Conservation (phyloP, 2,329 filamentous ascomycete species). For the Amauroascus niger region DNA sequence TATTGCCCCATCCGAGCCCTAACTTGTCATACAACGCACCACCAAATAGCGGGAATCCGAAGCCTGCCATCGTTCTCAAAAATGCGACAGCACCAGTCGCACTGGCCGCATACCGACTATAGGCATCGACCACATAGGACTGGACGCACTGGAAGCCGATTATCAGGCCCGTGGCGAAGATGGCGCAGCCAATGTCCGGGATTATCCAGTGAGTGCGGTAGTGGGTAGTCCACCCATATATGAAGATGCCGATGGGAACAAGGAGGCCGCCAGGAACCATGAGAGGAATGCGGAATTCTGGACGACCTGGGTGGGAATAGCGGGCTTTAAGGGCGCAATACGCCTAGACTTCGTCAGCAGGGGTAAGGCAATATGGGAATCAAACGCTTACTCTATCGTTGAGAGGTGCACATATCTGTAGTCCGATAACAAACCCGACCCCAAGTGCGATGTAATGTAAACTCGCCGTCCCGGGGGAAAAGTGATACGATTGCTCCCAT, state of each 20-base stretch:
- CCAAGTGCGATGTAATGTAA: slow-evolving; percentile 56
- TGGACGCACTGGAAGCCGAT: slow-evolving; percentile 39
- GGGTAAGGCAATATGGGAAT: not conserved
- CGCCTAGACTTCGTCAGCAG: slow-evolving; percentile 12
- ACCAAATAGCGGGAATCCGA: slow-evolving; percentile 44
- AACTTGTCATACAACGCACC: slow-evolving; percentile 31
- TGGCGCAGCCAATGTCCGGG: slow-evolving; percentile 44
- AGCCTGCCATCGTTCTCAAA: slow-evolving; percentile 39
- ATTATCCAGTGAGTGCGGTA: slow-evolving; percentile 44
- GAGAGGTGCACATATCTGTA: slow-evolving; percentile 38
- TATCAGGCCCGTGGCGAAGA: slow-evolving; percentile 43
- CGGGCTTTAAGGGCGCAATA: slow-evolving; percentile 23
- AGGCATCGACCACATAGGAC: slow-evolving; percentile 34
- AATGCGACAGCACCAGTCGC: slow-evolving; percentile 42
- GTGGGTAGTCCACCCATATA: slow-evolving; percentile 50
- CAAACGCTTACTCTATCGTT: slow-evolving; percentile 15
- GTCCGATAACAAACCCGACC: slow-evolving; percentile 51
- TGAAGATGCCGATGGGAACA: slow-evolving; percentile 45
- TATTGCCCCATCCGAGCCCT: slow-evolving; percentile 35
- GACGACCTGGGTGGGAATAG: slow-evolving; percentile 23
- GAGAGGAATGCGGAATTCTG: slow-evolving; percentile 56
- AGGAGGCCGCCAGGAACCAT: slow-evolving; percentile 46
- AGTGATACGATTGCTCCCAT: slow-evolving; percentile 47
- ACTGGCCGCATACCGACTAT: slow-evolving; percentile 39
- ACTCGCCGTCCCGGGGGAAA: slow-evolving; percentile 50